Percentiles rank a stretch among this genome's conserved stretches.
These are phyloP conservation scores for Pichia sp. DNA, from an alignment of 1,139 yeast species.

Conservation along the genomic window DNA sequence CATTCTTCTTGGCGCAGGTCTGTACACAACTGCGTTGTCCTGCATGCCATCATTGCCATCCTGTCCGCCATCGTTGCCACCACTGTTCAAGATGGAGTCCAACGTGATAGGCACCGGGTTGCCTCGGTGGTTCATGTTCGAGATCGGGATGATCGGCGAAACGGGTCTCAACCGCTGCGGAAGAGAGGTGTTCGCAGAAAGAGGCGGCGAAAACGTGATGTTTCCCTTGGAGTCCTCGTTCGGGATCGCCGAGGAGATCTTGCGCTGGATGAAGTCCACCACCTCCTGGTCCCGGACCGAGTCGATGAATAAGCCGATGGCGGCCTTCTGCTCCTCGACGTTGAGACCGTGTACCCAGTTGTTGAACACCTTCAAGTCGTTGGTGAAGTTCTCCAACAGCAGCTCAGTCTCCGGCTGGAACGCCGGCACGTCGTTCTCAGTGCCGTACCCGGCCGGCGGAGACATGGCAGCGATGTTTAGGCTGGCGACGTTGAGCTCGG, in stretches of 20 bases:
- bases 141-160: slow-evolving; percentile 30
- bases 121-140: slow-evolving; percentile 20
- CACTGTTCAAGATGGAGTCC: slow-evolving; percentile 31
- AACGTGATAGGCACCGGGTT: slow-evolving; percentile 31
- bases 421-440: slow-evolving; percentile 33
- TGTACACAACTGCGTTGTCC: background rate
- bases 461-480: slow-evolving; percentile 5
- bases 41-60: background rate
- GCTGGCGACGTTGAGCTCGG: slow-evolving; percentile 9
- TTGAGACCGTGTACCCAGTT: slow-evolving; percentile 58
- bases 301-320: slow-evolving; percentile 55
- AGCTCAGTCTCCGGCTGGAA: slow-evolving; percentile 29
- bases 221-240: background rate
- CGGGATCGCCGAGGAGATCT: background rate
- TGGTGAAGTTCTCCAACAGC: slow-evolving; percentile 36
- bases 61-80: background rate
- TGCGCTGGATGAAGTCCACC: background rate
- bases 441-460: slow-evolving; percentile 21
- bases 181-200: slow-evolving; percentile 5
- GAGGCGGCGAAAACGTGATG: slow-evolving; percentile 14
- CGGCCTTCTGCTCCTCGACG: slow-evolving; percentile 52
- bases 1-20: slow-evolving; percentile 13
- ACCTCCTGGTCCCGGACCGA: slow-evolving; percentile 36
- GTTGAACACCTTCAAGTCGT: slow-evolving; percentile 48
- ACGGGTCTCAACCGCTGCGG: slow-evolving; percentile 27